A percentile compares a stretch with the other conserved stretches of the same genome.
phyloP scores from a whole-genome alignment of 2,329 filamentous ascomycete species.

The Madurella fahalii region DNA sequence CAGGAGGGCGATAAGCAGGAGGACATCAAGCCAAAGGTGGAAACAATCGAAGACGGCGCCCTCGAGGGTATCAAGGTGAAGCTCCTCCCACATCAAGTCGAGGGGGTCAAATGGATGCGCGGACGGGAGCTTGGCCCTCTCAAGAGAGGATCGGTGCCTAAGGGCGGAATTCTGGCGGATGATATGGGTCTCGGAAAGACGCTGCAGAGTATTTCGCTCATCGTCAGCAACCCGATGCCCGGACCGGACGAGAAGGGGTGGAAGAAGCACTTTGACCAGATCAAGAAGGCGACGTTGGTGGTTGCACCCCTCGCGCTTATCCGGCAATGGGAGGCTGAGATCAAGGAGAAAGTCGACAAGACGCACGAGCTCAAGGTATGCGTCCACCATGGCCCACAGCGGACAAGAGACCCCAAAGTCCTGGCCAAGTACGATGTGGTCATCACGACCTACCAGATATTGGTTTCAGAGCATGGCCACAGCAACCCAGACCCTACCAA shows the following conservation, averaged over 20 bases:
- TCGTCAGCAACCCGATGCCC: slow-evolving; percentile 76
- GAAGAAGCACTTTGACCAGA: slow-evolving; percentile 63
- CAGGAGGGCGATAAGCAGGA: slow-evolving; percentile 51
- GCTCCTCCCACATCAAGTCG: slow-evolving; percentile 87
- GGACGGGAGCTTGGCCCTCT: slow-evolving; percentile 83
- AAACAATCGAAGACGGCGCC: slow-evolving; percentile 44
- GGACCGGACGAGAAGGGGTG: slow-evolving; percentile 53
- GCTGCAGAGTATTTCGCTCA: slow-evolving; percentile 83
- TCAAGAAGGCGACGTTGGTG: slow-evolving; percentile 80
- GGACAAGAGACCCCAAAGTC: slow-evolving; percentile 73
- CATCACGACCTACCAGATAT: slow-evolving; percentile 92
- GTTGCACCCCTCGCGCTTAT: slow-evolving; percentile 92
- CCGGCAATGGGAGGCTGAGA: slow-evolving; percentile 94
- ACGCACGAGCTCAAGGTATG: slow-evolving; percentile 72
- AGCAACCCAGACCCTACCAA: slow-evolving; percentile 50
- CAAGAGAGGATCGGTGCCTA: slow-evolving; percentile 77
- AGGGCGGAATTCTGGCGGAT: slow-evolving; percentile 91
- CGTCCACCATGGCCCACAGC: slow-evolving; percentile 84
- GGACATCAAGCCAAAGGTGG: slow-evolving; percentile 37
- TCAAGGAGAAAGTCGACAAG: slow-evolving; percentile 72
- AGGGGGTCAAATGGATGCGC: slow-evolving; percentile 92
- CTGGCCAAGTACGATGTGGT: slow-evolving; percentile 88
- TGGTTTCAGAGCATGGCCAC: slow-evolving; percentile 80
- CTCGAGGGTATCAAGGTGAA: slow-evolving; percentile 82
- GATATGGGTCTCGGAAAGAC: slow-evolving; percentile 98